A percentile compares a stretch with the other conserved stretches of the same genome.
phyloP scores from a whole-genome alignment of 2,329 filamentous ascomycete species.

The Colletotrichum sp. region DNA sequence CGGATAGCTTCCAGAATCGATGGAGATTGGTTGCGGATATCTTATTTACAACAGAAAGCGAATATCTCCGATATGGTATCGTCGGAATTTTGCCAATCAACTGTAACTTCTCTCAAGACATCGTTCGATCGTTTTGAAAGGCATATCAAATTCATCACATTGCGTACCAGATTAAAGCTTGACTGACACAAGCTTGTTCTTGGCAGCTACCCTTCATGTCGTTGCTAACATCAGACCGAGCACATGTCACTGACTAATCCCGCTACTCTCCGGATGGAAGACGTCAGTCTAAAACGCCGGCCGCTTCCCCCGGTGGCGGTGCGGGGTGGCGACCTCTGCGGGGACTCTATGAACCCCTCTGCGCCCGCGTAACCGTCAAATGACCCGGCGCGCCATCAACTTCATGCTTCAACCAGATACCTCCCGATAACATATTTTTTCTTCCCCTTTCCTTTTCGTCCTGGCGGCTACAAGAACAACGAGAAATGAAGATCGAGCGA shows the following conservation, averaged over 20 bases:
- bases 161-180: neutral
- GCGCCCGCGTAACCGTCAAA: neutral
- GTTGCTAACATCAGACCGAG: neutral
- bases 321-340: conserved; percentile 4
- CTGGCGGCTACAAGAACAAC: neutral
- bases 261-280: neutral
- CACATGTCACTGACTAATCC: neutral
- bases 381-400: neutral
- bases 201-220: neutral
- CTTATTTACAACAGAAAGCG: no score
- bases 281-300: conserved; percentile 1
- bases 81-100: neutral
- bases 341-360: neutral
- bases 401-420: neutral
- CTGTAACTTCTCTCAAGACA: neutral
- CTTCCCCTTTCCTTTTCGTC: neutral
- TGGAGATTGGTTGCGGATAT: no score
- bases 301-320: neutral
- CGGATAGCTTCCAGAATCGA: no score
- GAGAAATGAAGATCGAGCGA: neutral
- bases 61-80: no score
- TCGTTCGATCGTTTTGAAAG: neutral
- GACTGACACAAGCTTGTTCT: neutral
- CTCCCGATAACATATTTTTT: neutral
- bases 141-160: neutral